These are phyloP conservation scores for Syzygium aqueum DNA, from an alignment of 345 rosid genomes.

Conservation along the genomic window DNA sequence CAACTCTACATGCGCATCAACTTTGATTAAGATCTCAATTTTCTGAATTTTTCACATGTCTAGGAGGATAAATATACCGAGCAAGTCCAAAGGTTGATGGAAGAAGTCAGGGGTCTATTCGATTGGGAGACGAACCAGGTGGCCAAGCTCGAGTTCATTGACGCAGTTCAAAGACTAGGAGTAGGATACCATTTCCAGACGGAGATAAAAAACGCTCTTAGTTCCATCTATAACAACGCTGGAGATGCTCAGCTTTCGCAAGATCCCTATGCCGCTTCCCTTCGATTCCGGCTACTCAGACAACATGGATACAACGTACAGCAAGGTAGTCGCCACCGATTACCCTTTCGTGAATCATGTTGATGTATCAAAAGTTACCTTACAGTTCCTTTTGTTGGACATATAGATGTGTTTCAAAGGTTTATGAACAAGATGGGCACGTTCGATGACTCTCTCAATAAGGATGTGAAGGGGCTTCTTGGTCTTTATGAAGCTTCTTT, in stretches of 20 bases:
- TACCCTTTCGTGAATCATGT: too few relatives aligned
- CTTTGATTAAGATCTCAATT: background rate
- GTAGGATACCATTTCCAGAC: slow-evolving; percentile 6
- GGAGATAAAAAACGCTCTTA: background rate
- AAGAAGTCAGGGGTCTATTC: background rate
- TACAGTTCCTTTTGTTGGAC: background rate
- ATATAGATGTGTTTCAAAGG: slow-evolving; percentile 5
- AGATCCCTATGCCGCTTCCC: background rate
- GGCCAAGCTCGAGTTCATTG: slow-evolving; percentile 6
- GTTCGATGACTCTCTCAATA: background rate
- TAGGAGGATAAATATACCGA: background rate
- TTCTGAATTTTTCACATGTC: background rate
- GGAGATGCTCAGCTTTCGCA: background rate
- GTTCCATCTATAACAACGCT: background rate
- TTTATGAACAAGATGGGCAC: slow-evolving; percentile 2
- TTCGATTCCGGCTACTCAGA: too few relatives aligned
- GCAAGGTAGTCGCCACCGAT: too few relatives aligned
- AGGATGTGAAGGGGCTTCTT: slow-evolving; percentile 7
- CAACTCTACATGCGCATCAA: background rate
- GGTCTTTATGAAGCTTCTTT: slow-evolving; percentile 19
- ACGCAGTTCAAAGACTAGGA: slow-evolving; percentile 11
- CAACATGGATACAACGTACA: too few relatives aligned
- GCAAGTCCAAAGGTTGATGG: background rate
- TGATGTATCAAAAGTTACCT: too few relatives aligned
- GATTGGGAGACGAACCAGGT: background rate